Conservation (phyloP, 352 stramenopile species). For the Plasmopara muralis region DNA sequence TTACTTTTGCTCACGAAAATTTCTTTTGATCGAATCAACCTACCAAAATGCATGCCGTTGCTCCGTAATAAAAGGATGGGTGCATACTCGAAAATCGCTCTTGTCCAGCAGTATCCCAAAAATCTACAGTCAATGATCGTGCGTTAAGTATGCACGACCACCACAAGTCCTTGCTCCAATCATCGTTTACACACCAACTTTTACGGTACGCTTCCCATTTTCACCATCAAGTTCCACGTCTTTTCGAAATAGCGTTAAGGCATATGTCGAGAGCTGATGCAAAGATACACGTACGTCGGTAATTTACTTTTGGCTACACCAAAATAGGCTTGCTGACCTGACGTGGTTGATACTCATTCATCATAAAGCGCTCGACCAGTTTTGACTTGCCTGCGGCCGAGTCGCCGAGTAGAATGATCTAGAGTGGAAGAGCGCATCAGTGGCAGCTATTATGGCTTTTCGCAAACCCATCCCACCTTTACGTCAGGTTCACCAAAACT, state of each 20-base stretch:
- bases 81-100: constrained; percentile 95
- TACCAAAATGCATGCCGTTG: constrained; percentile 90
- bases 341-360: constrained; percentile 93
- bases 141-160: not conserved
- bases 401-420: constrained; percentile 92
- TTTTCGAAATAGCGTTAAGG: constrained; percentile 92
- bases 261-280: constrained; percentile 90
- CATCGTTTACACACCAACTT: constrained; percentile 37
- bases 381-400: constrained; percentile 95
- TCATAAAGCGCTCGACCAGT: constrained; percentile 93
- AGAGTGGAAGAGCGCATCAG: not conserved
- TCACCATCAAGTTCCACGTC: constrained; percentile 77
- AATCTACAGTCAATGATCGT: constrained; percentile 45
- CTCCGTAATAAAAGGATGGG: constrained; percentile 93
- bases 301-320: not conserved
- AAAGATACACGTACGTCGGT: not conserved
- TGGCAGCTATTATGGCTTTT: not conserved
- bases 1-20: too few relatives aligned
- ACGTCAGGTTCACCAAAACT: constrained; percentile 55
- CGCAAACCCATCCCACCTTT: constrained; percentile 25
- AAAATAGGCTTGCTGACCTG: constrained; percentile 30
- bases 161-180: too few relatives aligned
- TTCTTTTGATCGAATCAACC: not conserved
- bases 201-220: constrained; percentile 38
- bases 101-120: constrained; percentile 95